Conservation (phyloP, 805 yeast genomes). For the Lipomyces orientalis region DNA sequence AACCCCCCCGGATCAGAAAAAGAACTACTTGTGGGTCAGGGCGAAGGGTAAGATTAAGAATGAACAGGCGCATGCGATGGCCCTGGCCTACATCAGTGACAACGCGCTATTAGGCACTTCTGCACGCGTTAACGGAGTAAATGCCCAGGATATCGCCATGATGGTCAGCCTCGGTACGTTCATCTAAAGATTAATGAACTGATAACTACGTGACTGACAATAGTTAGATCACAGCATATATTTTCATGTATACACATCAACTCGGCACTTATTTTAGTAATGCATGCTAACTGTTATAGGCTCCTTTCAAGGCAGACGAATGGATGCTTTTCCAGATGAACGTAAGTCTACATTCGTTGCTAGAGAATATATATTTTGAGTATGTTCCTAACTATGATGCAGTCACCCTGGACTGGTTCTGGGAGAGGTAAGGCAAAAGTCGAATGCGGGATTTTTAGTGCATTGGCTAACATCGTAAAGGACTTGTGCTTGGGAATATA, state of each 20-base stretch:
- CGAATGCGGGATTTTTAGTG: neutral
- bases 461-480: constrained; percentile 5
- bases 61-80: constrained; percentile 34
- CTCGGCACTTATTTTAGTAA: neutral
- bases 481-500: constrained; percentile 26
- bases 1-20: constrained; percentile 20
- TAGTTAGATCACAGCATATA: constrained; percentile 35
- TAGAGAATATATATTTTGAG: neutral
- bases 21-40: constrained; percentile 31
- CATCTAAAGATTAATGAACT: neutral
- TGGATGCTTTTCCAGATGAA: constrained; percentile 33
- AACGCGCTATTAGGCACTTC: constrained; percentile 34
- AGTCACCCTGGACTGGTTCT: constrained; percentile 30
- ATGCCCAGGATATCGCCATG: constrained; percentile 25
- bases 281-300: constrained; percentile 13
- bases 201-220: neutral
- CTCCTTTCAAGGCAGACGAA: constrained; percentile 35
- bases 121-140: constrained; percentile 27
- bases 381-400: constrained; percentile 9
- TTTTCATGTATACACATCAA: constrained; percentile 30
- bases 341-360: constrained; percentile 7
- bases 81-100: constrained; percentile 40
- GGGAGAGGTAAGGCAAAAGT: constrained; percentile 23
- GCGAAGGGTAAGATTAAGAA: constrained; percentile 33
- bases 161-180: constrained; percentile 35